These are phyloP conservation scores for Mycena leptocephala DNA, from an alignment of 768 basidiomycete species.

Conservation along the genomic window DNA sequence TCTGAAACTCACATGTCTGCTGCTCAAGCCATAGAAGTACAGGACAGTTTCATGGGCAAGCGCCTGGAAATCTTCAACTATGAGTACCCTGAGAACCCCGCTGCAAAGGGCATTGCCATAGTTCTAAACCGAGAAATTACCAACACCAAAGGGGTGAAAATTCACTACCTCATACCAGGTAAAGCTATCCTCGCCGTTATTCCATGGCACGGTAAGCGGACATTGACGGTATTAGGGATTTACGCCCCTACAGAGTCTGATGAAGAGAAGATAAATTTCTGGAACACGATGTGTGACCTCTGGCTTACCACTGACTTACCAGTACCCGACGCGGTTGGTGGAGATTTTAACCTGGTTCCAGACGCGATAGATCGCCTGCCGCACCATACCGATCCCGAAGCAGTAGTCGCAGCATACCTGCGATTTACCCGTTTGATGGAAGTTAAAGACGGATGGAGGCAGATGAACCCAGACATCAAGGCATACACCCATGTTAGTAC, in stretches of 20 bases:
- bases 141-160: too few species aligned
- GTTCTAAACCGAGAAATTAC: too few species aligned
- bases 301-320: too few species aligned
- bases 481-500: not conserved
- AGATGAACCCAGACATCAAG: not conserved
- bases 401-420: not conserved
- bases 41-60: not conserved
- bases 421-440: not conserved
- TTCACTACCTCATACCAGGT: too few species aligned
- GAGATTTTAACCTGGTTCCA: too few species aligned
- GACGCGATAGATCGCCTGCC: not conserved
- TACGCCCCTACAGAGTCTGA: conserved; percentile 39
- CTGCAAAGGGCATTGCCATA: too few species aligned
- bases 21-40: not conserved
- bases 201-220: too few species aligned
- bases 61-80: not conserved
- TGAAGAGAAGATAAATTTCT: conserved; percentile 25
- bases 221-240: conserved; percentile 33
- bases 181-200: too few species aligned
- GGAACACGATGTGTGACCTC: conserved; percentile 20
- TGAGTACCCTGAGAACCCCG: too few species aligned
- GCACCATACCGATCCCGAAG: not conserved
- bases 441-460: not conserved
- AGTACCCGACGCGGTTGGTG: too few species aligned
- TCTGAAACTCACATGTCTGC: too few species aligned